Evolutionary conservation across 495 filamentous ascomycete species (phyloP).

Genomic region (Penicillium coprophilum): DNA sequence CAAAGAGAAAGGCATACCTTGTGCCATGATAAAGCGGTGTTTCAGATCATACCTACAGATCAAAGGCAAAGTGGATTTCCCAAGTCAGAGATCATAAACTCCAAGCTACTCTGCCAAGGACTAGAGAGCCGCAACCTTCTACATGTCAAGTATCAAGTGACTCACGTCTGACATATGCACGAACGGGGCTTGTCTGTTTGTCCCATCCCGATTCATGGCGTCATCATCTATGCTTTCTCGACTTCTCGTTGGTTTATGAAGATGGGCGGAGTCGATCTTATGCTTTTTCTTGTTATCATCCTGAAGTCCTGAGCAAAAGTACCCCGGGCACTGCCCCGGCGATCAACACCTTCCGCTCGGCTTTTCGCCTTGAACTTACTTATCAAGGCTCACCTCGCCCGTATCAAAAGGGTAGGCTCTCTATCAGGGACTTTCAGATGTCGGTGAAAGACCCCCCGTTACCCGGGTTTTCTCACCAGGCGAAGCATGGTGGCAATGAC

Average conservation of each 20-base stretch:
- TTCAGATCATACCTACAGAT: background rate
- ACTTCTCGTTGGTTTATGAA: slow-evolving; percentile 17
- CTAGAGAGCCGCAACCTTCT: slow-evolving; percentile 20
- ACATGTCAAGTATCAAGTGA: slow-evolving; percentile 37
- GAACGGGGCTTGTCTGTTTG: background rate
- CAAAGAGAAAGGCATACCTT: slow-evolving; percentile 14
- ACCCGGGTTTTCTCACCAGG: background rate
- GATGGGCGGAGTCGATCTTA: slow-evolving; percentile 19
- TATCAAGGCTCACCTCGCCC: slow-evolving; percentile 8
- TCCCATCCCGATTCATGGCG: slow-evolving; percentile 12
- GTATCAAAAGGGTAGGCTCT: background rate
- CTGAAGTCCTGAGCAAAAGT: slow-evolving; percentile 18
- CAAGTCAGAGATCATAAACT: background rate
- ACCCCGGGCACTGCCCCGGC: slow-evolving; percentile 14
- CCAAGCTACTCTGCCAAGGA: background rate
- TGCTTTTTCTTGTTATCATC: slow-evolving; percentile 4
- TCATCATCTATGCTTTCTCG: slow-evolving; percentile 13
- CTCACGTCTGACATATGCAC: slow-evolving; percentile 18
- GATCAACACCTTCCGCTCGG: slow-evolving; percentile 17
- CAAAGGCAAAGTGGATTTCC: background rate
- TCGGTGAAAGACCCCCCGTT: background rate
- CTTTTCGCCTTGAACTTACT: slow-evolving; percentile 7
- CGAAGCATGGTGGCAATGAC: slow-evolving; percentile 1
- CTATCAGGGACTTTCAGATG: background rate
- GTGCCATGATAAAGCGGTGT: slow-evolving; percentile 16